A percentile compares a stretch with the other conserved stretches of the same genome.
These are phyloP conservation scores for Candida sithepensis DNA, from an alignment of 805 yeast species.

Conservation along the genomic window DNA sequence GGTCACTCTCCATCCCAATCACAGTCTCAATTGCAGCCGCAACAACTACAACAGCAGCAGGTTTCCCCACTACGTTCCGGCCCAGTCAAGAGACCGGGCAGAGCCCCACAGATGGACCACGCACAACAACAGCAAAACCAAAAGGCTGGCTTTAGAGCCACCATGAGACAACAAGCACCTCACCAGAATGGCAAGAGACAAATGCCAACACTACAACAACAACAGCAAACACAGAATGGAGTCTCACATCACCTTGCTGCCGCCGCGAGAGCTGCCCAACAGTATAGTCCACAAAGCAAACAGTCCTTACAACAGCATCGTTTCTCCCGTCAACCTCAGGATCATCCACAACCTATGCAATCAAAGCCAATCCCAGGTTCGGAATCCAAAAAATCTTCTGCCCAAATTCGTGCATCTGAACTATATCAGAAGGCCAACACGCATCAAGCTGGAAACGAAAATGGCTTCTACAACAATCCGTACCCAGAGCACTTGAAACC, in stretches of 20 bases:
- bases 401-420: constrained; percentile 45
- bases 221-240: constrained; percentile 26
- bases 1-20: constrained; percentile 12
- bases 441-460: constrained; percentile 17
- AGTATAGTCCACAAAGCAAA: constrained; percentile 12
- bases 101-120: constrained; percentile 12
- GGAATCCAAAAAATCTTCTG: constrained; percentile 16
- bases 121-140: constrained; percentile 6
- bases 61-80: neutral
- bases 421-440: constrained; percentile 47
- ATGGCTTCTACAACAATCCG: constrained; percentile 27
- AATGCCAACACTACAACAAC: neutral
- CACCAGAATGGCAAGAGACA: neutral
- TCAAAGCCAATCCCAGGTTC: constrained; percentile 6
- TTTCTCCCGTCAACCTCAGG: constrained; percentile 5
- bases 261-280: constrained; percentile 32
- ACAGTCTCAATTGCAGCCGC: no score
- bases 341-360: constrained; percentile 5
- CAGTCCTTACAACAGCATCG: constrained; percentile 5
- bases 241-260: constrained; percentile 22
- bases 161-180: constrained; percentile 1
- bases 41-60: neutral
- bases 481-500: constrained; percentile 32
- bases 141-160: neutral
- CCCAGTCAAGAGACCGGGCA: constrained; percentile 18